Evolutionary conservation across 2,329 filamentous ascomycete genomes (phyloP).

Genomic region (Sarocladium brachiariae): DNA sequence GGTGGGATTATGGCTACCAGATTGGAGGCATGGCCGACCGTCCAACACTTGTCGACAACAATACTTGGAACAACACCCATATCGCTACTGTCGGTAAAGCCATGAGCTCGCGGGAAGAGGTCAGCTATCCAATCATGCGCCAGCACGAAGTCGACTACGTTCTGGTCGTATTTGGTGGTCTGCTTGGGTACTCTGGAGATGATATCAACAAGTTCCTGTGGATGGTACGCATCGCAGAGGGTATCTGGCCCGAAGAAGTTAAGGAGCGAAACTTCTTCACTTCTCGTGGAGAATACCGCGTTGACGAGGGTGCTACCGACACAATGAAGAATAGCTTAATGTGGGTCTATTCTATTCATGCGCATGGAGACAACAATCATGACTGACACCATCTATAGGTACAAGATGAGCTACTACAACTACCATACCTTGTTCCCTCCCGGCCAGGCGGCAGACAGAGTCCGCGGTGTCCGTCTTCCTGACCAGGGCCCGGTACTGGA

Average conservation of each 20-base stretch:
- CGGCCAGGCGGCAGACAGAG: conserved; percentile 84
- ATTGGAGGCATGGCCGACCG: conserved; percentile 99
- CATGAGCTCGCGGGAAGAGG: conserved; percentile 95
- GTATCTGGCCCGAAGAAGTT: conserved; percentile 99
- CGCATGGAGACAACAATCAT: conserved; percentile 19
- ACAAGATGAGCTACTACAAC: conserved; percentile 99
- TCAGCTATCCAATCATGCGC: conserved; percentile 97
- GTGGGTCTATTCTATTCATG: conserved; percentile 53
- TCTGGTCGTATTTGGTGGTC: conserved; percentile 91
- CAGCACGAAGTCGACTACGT: conserved; percentile 99
- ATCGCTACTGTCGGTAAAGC: conserved; percentile 98
- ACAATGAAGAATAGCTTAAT: conserved; percentile 99
- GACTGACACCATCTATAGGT: conserved; percentile 49
- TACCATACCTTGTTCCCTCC: conserved; percentile 85
- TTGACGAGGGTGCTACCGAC: conserved; percentile 87
- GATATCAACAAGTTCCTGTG: conserved; percentile 99
- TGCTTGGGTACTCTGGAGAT: conserved; percentile 94
- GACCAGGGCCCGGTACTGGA: conserved; percentile 77
- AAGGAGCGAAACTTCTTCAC: conserved; percentile 98
- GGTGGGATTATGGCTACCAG: conserved; percentile 99
- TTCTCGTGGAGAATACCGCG: conserved; percentile 82
- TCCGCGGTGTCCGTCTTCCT: conserved; percentile 76
- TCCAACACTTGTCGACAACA: conserved; percentile 96
- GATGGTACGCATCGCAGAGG: conserved; percentile 99
- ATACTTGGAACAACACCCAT: conserved; percentile 99